Evolutionary conservation across 345 rosid species (phyloP).

Genomic region (Heritiera fomes): DNA sequence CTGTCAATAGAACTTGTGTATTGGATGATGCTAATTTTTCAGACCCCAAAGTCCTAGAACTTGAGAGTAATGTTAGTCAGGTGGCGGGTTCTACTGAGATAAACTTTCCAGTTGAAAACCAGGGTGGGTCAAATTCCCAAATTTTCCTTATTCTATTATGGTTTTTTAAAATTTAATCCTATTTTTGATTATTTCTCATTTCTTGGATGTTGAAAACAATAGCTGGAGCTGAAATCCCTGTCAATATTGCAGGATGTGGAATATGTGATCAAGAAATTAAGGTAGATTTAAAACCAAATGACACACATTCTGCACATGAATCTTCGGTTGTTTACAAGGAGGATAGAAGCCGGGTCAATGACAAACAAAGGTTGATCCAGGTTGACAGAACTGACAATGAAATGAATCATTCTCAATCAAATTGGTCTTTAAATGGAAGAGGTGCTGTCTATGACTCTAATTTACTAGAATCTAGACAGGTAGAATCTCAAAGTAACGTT

Average conservation of each 20-base stretch:
- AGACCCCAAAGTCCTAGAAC: neutral
- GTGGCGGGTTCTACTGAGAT: neutral
- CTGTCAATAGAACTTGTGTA: neutral
- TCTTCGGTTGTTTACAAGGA: neutral
- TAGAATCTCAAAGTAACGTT: constrained; percentile 8
- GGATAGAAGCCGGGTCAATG: neutral
- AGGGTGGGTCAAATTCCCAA: constrained; percentile 8
- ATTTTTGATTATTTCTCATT: neutral
- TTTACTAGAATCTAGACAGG: constrained; percentile 8
- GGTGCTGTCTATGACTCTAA: constrained; percentile 14
- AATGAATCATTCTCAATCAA: constrained; percentile 3
- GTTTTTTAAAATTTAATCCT: neutral
- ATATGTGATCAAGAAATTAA: constrained; percentile 12
- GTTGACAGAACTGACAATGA: neutral
- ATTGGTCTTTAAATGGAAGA: neutral
- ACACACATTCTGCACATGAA: neutral
- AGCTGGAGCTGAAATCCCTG: neutral
- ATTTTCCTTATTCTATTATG: neutral
- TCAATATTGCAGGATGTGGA: neutral
- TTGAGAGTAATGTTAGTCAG: neutral
- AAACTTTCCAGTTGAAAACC: constrained; percentile 1
- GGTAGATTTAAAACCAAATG: neutral
- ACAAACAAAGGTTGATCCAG: neutral
- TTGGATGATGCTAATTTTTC: neutral
- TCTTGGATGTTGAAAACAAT: neutral